Evolutionary conservation across 1,284 basidiomycete genomes (phyloP).

Genomic region (Kalmanozyma brasiliensis): DNA sequence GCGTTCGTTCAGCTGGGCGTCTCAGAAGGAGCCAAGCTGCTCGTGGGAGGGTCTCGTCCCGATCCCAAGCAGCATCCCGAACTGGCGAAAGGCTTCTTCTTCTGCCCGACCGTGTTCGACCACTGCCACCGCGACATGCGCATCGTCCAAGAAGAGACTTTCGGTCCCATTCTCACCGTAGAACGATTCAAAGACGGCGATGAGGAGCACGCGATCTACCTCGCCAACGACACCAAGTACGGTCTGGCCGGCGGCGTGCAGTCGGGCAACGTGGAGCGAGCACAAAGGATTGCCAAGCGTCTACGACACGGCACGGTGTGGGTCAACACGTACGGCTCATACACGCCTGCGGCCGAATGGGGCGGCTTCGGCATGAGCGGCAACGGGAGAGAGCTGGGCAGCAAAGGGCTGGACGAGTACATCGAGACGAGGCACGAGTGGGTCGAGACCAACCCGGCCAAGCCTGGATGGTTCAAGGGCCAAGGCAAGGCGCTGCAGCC

Average conservation of each 20-base stretch:
- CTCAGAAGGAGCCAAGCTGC: conserved; percentile 60
- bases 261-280: conserved; percentile 50
- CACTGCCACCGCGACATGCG: conserved; percentile 65
- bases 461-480: conserved; percentile 64
- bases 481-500: conserved; percentile 22
- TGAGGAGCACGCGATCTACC: conserved; percentile 58
- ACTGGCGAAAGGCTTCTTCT: conserved; percentile 65
- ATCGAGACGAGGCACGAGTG: conserved; percentile 65
- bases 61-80: conserved; percentile 55
- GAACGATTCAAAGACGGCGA: conserved; percentile 65
- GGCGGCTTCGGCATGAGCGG: conserved; percentile 66
- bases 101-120: conserved; percentile 66
- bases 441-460: conserved; percentile 57
- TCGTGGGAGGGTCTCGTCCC: conserved; percentile 60
- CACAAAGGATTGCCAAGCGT: conserved; percentile 58
- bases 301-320: conserved; percentile 66
- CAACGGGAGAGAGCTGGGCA: conserved; percentile 65
- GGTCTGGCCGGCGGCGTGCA: conserved; percentile 66
- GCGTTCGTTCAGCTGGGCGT: conserved; percentile 56
- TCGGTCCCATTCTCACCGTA: conserved; percentile 66
- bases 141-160: conserved; percentile 67
- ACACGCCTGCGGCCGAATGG: conserved; percentile 66
- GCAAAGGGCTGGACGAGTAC: conserved; percentile 65
- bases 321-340: conserved; percentile 65
- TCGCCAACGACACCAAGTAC: conserved; percentile 67